phyloP scores from a whole-genome alignment of 768 basidiomycete genomes.

The Crepidotus variabilis region DNA sequence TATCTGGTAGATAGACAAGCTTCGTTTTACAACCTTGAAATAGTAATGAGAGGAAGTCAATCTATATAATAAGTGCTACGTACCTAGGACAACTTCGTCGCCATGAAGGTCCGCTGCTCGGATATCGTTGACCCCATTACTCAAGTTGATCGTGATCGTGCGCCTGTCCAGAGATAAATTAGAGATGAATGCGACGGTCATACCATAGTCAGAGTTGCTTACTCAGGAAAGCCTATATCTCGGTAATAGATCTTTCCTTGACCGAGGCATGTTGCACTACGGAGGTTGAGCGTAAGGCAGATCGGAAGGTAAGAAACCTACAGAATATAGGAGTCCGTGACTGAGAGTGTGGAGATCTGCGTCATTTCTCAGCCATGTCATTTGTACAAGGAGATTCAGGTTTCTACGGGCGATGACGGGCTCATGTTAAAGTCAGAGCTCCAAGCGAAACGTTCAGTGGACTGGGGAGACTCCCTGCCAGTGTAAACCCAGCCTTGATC shows the following conservation, averaged over 20 bases:
- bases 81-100: conserved; percentile 52
- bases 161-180: conserved; percentile 18
- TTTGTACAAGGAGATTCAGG: not conserved
- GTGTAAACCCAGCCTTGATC: conserved; percentile 46
- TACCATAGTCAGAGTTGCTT: conserved; percentile 10
- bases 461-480: conserved; percentile 5
- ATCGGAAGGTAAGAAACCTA: conserved; percentile 24
- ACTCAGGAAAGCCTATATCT: conserved; percentile 38
- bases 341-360: conserved; percentile 50
- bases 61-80: not conserved
- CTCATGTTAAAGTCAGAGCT: conserved; percentile 39
- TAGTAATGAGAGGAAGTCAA: conserved; percentile 1
- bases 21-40: conserved; percentile 47
- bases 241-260: conserved; percentile 49
- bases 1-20: conserved; percentile 49
- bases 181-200: conserved; percentile 8
- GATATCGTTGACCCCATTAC: conserved; percentile 43
- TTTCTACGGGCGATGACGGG: conserved; percentile 25
- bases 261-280: conserved; percentile 57
- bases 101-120: conserved; percentile 51
- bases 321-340: conserved; percentile 46
- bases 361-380: not conserved
- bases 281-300: conserved; percentile 1
- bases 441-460: conserved; percentile 26
- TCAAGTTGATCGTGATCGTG: conserved; percentile 33